These are phyloP conservation scores for Cryphonectria nitschkei DNA, from an alignment of 2,329 filamentous ascomycete genomes.

Conservation along the genomic window DNA sequence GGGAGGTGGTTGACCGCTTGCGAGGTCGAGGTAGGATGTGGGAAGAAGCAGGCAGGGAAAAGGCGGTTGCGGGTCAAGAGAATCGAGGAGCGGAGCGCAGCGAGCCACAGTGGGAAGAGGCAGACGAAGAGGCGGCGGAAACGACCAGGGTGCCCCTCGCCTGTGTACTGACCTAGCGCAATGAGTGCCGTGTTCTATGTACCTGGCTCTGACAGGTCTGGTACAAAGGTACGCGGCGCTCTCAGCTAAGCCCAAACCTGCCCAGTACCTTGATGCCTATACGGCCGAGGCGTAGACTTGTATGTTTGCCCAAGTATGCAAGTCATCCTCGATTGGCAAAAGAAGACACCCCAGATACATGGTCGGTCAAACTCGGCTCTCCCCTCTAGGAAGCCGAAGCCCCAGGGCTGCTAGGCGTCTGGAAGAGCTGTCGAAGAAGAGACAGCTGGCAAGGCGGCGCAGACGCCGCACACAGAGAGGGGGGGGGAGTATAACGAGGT, in stretches of 20 bases:
- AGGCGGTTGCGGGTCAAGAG: constrained; percentile 19
- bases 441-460: neutral
- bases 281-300: neutral
- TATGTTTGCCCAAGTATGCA: neutral
- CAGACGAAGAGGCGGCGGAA: constrained; percentile 28
- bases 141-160: constrained; percentile 29
- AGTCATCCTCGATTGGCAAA: neutral
- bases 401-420: neutral
- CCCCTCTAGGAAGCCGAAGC: neutral
- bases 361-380: neutral
- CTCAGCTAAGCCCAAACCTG: constrained; percentile 11
- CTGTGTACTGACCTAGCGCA: constrained; percentile 27
- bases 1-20: constrained; percentile 19
- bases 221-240: constrained; percentile 14
- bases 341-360: neutral
- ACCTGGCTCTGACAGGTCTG: constrained; percentile 11
- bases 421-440: neutral
- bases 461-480: neutral
- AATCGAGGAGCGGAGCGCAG: constrained; percentile 17
- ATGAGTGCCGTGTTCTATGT: constrained; percentile 27
- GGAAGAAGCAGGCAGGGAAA: constrained; percentile 17
- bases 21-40: constrained; percentile 8
- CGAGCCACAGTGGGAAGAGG: constrained; percentile 23
- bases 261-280: neutral
- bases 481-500: neutral